phyloP scores from a whole-genome alignment of 129 eudicot species.

The Chrysanthemum makinoi region DNA sequence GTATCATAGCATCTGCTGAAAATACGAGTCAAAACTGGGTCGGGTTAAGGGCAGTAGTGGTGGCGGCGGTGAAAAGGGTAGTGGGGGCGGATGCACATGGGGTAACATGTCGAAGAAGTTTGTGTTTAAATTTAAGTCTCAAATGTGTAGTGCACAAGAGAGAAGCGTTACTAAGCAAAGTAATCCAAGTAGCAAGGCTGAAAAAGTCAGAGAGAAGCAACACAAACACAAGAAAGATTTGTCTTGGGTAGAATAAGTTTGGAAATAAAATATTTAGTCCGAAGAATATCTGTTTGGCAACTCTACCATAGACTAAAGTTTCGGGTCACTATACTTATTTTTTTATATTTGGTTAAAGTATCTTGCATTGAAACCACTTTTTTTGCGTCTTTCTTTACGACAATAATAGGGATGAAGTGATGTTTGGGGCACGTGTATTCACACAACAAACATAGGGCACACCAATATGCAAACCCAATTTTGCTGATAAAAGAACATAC shows the following conservation, averaged over 20 bases:
- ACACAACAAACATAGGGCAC: no score
- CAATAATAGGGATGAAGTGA: no score
- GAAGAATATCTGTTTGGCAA: slow-evolving; percentile 17
- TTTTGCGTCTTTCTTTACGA: neutral
- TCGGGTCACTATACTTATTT: slow-evolving; percentile 5
- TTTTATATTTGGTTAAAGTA: neutral
- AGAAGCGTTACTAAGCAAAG: slow-evolving; percentile 82
- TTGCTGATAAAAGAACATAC: no score
- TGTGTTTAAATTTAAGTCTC: slow-evolving; percentile 78
- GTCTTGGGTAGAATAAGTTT: slow-evolving; percentile 33
- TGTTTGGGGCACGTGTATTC: no score
- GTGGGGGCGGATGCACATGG: slow-evolving; percentile 50
- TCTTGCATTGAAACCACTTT: neutral
- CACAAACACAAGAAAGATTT: slow-evolving; percentile 62
- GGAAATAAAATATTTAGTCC: slow-evolving; percentile 18
- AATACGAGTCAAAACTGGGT: slow-evolving; percentile 44
- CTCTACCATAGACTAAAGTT: slow-evolving; percentile 5
- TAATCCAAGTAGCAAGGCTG: slow-evolving; percentile 46
- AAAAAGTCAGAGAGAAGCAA: slow-evolving; percentile 51
- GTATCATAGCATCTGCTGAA: no score
- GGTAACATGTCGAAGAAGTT: slow-evolving; percentile 75
- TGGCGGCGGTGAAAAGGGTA: slow-evolving; percentile 4
- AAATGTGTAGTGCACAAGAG: slow-evolving; percentile 96
- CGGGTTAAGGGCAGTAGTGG: slow-evolving; percentile 40
- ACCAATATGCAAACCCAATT: no score